Evolutionary conservation across 225 moss, liverwort and hornwort genomes (phyloP), one percentile per base, ranked within the genome.

Genomic region (Bryoerythrophyllum caledonicum): DNA sequence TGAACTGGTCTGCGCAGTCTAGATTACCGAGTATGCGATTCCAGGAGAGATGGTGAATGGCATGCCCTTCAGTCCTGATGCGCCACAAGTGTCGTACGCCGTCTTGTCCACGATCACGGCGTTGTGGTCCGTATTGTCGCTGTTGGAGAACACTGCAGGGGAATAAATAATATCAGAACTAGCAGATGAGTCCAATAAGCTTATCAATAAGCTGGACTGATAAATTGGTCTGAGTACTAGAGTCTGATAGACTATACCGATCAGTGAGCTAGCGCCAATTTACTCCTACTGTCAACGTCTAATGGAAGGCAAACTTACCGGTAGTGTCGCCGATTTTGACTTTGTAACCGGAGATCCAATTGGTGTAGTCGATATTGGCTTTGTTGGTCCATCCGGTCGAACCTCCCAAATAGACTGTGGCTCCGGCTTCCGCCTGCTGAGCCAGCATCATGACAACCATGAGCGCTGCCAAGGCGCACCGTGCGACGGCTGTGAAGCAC

Each of bases 11-110:
- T 48, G 17, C 19, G 16, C 48, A 5, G 48, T 1, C 19, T 6
- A 19, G 17, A 19, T 40, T 43, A 56, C 71, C 43, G 0, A 0
- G 0, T 2, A 9, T 2, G 0, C 0, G 2, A 4, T 2, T 55
- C 17, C 10, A 6, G 24, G 16, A 34, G 4, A 0, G 10, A 70
- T 25, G 24, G 56, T 56, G 2, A 6, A 0, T 1, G 54, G 0
- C 13, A 1, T 0, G 8, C 0, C 1, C 0, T 7, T 34, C 5
- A 2, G 0, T 10, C 58, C 58, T 25, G 71, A 41, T 1, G 5
- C 1, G 3, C 41, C 41, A 71, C 58, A 71, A 71, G 3, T 19
- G 2, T 41, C 41, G 10, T 57, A 71, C 6, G 2, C 57, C 15
- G 0, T 2, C 40, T 71, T 43, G 43, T 59, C 43, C 41, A 59